Base-by-base conservation (phyloP, 2,329 filamentous ascomycete genomes). In the Beauveria sp. region DNA sequence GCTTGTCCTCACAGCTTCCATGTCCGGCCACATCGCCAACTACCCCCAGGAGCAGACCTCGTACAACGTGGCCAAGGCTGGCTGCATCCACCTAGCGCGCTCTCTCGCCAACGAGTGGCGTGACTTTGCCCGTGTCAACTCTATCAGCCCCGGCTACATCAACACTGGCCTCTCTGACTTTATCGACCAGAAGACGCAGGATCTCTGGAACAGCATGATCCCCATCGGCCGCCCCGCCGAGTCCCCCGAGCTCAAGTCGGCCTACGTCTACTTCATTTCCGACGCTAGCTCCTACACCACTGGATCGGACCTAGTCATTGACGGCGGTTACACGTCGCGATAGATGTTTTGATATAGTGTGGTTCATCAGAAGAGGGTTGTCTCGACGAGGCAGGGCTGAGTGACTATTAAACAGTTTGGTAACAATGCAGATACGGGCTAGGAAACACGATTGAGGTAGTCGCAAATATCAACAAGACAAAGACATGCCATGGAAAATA, bases 221-320 rank as follows among this genome's bases (percentile, higher is more conserved):
- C 88, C 88, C 52, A 85, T 91, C 82, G 86, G 81, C 45, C 78
- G 89, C 67, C 84, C 90, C 69, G 88, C 87, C 5, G 75, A 84
- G 58, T 77, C 84, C 1, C 83, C 86, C 68, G 89, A 92, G 78
- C 77, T 91, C 66, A 90, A 90, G 77, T 88, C 86, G 8, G 87
- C 87, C n/a, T 93, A 88, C 71, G 78, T 93, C 57, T 93, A 91
- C 74, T 80, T 93, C 45, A 84, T 88, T 40, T 88, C 84, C 54
- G 89, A 93, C 71, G 89, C 89, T 5, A 85, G 86, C 62, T 86
- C 84, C 47, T 93, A 91, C 74, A 90, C 86, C 5, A 92, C 89
- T 14, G 90, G 84, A 4, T 78, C 83, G 3, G 87, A 90, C 70
- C 79, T 92, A 49, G 75, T 90, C 62, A 84, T 91, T 63, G 89